phyloP scores from a whole-genome alignment of 2,329 filamentous ascomycete genomes.

The Calcarisporium arbuscula region DNA sequence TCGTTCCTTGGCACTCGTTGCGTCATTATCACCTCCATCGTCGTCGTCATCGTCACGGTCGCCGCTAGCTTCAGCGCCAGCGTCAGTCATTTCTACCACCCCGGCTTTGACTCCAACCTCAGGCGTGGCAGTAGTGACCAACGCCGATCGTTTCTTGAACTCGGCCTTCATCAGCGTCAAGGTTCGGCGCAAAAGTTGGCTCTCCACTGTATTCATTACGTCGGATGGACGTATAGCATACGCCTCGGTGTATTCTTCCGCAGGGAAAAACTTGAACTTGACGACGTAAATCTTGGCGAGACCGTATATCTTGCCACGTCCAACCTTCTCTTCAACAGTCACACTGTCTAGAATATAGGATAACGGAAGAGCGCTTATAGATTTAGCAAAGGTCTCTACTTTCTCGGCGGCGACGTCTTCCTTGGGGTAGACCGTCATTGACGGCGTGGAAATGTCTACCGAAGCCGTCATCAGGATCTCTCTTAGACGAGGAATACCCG shows the following conservation, averaged over 20 bases:
- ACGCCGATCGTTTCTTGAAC: constrained; percentile 70
- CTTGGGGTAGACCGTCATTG: constrained; percentile 78
- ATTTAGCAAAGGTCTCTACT: constrained; percentile 79
- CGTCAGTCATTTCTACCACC: constrained; percentile 43
- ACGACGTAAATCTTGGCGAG: constrained; percentile 84
- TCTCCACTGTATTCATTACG: constrained; percentile 74
- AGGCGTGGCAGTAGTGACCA: constrained; percentile 64
- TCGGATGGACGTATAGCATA: constrained; percentile 79
- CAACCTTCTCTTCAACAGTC: constrained; percentile 72
- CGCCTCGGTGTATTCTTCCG: constrained; percentile 73
- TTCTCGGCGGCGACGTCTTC: constrained; percentile 63
- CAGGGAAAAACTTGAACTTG: constrained; percentile 75
- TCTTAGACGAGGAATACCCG: constrained; percentile 93
- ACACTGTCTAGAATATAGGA: constrained; percentile 79
- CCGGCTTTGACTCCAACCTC: constrained; percentile 57
- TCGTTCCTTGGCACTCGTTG: constrained; percentile 65
- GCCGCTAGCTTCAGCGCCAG: constrained; percentile 25
- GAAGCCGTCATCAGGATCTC: constrained; percentile 99
- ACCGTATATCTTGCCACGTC: constrained; percentile 58
- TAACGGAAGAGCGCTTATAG: constrained; percentile 78
- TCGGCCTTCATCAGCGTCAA: constrained; percentile 67
- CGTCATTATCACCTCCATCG: constrained; percentile 73
- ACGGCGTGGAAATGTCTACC: constrained; percentile 79
- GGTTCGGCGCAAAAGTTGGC: constrained; percentile 67
- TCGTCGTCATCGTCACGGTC: constrained; percentile 53